Evolutionary conservation across 345 rosid species (phyloP).

Genomic region (Citrus maxima): DNA sequence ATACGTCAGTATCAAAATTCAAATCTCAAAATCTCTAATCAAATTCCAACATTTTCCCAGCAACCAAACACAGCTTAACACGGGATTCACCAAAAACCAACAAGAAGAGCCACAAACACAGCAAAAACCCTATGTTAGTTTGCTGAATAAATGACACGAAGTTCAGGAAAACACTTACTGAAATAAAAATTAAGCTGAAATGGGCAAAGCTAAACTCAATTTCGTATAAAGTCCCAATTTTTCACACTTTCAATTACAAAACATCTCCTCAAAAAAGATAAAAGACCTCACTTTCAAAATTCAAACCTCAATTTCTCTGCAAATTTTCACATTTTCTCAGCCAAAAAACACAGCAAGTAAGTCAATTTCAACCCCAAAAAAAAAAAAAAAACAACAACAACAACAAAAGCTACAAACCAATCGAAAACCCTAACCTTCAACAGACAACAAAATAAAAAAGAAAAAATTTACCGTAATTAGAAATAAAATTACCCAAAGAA

Average conservation of each 20-base stretch:
- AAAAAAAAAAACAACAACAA: neutral
- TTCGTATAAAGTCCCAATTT: neutral
- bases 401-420: neutral
- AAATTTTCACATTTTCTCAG: constrained; percentile 14
- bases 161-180: neutral
- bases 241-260: neutral
- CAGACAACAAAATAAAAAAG: neutral
- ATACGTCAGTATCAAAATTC: neutral
- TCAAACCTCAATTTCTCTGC: constrained; percentile 3
- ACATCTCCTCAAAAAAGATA: neutral
- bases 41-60: constrained; percentile 14
- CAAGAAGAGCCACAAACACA: neutral
- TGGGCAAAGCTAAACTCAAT: neutral
- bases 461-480: neutral
- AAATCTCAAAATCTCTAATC: neutral
- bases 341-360: constrained; percentile 6
- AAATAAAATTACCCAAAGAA: neutral
- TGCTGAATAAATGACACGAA: neutral
- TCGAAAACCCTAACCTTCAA: neutral
- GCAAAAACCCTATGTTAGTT: neutral
- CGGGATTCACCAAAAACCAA: neutral
- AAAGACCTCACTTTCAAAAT: constrained; percentile 1
- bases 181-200: neutral
- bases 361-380: neutral
- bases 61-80: constrained; percentile 15